Base-by-base conservation (phyloP, 306 rosid species). In the Fagus sylvatica region DNA sequence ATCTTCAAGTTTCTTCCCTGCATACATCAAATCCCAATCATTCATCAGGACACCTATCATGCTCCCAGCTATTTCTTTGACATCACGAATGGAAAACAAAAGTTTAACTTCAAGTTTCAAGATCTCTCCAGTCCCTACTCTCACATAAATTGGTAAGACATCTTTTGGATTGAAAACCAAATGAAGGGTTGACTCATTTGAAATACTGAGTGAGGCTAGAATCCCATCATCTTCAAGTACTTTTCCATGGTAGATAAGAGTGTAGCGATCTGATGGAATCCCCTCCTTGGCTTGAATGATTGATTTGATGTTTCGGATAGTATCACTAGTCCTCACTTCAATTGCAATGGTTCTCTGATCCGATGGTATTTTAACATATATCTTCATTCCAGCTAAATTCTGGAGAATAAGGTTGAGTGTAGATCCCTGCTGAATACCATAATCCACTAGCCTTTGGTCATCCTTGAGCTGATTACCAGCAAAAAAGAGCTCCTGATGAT, bases 181-280 rank as follows among this genome's bases (percentile, higher is more conserved):
- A 7, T 60, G 72, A 41, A 82, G 46, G 41, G 69, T 83, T 19
- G 81, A 71, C 30, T 39, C 67, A 9, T 70, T 65, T 5, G 17
- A 67, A 39, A 75, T 17, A 19, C 55, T 33, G 36, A 79, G 60
- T 1, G 79, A 72, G 30, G 40, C 72, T 42, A 79, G 32, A 11
- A 74, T 79, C 17, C 78, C 56, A 5, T 83, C 80, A 34, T 79
- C 81, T 28, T 83, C 75, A 19, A 83, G 78, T 22, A 68, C 41
- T 40, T 79, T 32, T 36, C 84, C 84, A 42, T 42, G 55, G 34
- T 59, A 66, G 39, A 83, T 36, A 2, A 83, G 73, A 56, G 81
- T 65, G 8, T 69, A 71, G 12, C 3, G 53, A 30, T 70, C 77
- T 4, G 19, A 56, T 5, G 70, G 28, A 40, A 69, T 37, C 39